phyloP scores from a whole-genome alignment of 768 basidiomycete genomes.

The Boletus eberwhitei region DNA sequence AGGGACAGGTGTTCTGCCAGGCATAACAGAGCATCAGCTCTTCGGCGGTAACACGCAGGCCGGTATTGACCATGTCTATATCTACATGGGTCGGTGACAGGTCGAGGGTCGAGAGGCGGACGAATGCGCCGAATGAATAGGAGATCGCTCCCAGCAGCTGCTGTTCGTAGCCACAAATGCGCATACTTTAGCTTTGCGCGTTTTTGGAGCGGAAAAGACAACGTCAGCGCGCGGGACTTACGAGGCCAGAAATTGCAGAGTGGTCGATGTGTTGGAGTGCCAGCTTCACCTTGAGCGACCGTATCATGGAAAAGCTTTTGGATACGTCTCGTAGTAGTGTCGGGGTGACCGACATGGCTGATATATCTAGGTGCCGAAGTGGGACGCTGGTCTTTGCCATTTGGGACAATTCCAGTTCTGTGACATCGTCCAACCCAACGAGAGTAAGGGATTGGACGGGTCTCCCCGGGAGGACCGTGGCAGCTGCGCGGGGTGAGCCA shows the following conservation, averaged over 20 bases:
- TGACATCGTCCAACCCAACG: constrained; percentile 51
- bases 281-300: constrained; percentile 46
- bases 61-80: not conserved
- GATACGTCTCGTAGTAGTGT: constrained; percentile 55
- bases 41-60: not conserved
- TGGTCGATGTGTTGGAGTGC: constrained; percentile 39
- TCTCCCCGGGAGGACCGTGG: constrained; percentile 55
- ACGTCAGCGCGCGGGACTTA: not conserved
- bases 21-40: constrained; percentile 42
- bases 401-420: constrained; percentile 46
- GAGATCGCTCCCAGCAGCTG: not conserved
- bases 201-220: not conserved
- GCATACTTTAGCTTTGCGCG: not conserved
- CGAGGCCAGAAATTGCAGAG: not conserved
- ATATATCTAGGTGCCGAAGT: constrained; percentile 37
- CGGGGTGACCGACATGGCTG: not conserved
- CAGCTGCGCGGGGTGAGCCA: constrained; percentile 49
- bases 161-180: not conserved
- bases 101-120: constrained; percentile 49
- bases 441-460: constrained; percentile 56
- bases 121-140: constrained; percentile 34
- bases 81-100: constrained; percentile 41
- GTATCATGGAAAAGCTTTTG: constrained; percentile 45
- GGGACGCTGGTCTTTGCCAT: constrained; percentile 49
- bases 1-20: constrained; percentile 54